Evolutionary conservation across 106 monocot genomes (phyloP).

Genomic region (Dendrobium chrysotoxum): DNA sequence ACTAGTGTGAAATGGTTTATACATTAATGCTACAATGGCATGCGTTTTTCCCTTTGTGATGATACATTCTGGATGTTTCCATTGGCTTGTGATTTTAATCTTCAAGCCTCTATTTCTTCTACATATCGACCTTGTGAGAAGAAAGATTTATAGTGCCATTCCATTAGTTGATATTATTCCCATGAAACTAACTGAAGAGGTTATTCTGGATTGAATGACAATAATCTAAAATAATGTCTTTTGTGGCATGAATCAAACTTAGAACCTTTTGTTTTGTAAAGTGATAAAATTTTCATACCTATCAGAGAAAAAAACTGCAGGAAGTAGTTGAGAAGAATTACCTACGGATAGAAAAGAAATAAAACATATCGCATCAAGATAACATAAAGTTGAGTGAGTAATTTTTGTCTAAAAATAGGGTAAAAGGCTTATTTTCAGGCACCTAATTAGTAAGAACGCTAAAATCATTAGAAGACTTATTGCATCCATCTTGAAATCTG

Average conservation of each 20-base stretch:
- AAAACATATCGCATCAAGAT: no score
- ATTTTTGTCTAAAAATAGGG: no score
- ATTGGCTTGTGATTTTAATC: neutral
- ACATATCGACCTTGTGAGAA: neutral
- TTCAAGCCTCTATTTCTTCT: neutral
- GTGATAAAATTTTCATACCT: neutral
- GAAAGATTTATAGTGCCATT: neutral
- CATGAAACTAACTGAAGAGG: neutral
- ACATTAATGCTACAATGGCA: neutral
- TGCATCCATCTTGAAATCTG: no score
- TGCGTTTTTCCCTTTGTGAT: neutral
- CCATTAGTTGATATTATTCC: neutral
- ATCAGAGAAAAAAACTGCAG: no score
- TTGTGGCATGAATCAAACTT: neutral
- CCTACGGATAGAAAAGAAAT: no score
- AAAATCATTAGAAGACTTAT: no score
- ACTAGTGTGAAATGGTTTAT: neutral
- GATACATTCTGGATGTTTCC: neutral
- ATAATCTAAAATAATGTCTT: neutral
- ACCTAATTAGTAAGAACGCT: no score
- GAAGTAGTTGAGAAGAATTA: no score
- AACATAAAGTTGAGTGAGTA: no score
- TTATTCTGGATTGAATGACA: neutral
- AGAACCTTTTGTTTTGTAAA: neutral
- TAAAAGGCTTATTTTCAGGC: no score